Base-by-base conservation (phyloP, 148 eudicot species). In the Chenopodium berlandieri region DNA sequence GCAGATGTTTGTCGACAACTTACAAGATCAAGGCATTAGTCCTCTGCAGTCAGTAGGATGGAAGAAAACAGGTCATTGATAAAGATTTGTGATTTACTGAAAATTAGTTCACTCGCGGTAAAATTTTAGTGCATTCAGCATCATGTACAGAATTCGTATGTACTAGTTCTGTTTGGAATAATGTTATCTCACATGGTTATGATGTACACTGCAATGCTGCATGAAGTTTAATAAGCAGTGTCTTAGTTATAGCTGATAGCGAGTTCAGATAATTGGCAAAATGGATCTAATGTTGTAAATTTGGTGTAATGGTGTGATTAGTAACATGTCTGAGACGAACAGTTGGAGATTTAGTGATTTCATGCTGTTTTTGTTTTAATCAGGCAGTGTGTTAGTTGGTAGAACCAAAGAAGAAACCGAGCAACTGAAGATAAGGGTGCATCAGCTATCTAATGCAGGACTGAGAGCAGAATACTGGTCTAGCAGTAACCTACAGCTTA, bases 341-440 rank as follows among this genome's bases (percentile, higher is more conserved):
- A 48, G 52, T 48, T 48, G 70, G 37, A 66, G 27, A 27, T 25
- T 34, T 46, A 10, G 44, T 46, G 62, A 37, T 9, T 4, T 74
- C 20, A 46, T 79, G 64, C 7, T 69, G 74, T 78, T 80, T 80
- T 0, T 50, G 48, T 75, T 44, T 17, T 69, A 44, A 75, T 75
- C 79, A 94, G 97, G 98, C 75, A 94, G 98, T 88, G 81, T 94
- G 87, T 86, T 94, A 82, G 82, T 93, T 82, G 95, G 98, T 79
- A 91, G 85, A 86, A 91, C 92, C 11, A 71, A 83, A 10, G 83
- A 89, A 40, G 94, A 92, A 17, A 81, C 88, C 22, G 78, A 81
- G 52, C 72, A 79, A 40, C 84, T 93, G 83, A 90, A 86, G 80
- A 82, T 76, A 34, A 89, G 85, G 79, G 92, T 89, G 71, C 80